Conservation (phyloP, 495 filamentous ascomycete genomes). For the Penicillium bovifimosum region DNA sequence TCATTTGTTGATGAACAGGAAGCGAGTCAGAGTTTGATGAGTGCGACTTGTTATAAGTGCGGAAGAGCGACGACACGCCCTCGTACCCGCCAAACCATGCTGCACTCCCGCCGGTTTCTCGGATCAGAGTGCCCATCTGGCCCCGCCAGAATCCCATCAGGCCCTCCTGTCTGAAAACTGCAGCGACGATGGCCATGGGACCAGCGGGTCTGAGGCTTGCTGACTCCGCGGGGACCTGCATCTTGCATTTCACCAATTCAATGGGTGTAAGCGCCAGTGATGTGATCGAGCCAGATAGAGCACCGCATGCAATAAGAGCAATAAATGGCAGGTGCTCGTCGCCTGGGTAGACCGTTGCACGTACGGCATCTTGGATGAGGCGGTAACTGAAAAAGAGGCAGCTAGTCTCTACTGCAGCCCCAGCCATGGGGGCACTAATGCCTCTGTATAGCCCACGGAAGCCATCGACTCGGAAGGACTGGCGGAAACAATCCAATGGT, state of each 20-base stretch:
- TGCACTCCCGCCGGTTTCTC: conserved; percentile 87
- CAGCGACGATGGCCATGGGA: conserved; percentile 58
- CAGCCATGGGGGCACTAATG: conserved; percentile 83
- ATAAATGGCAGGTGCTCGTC: conserved; percentile 59
- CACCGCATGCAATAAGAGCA: conserved; percentile 70
- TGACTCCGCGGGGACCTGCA: conserved; percentile 65
- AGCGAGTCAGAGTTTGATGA: conserved; percentile 15
- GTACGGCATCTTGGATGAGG: conserved; percentile 63
- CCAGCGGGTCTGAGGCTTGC: conserved; percentile 39
- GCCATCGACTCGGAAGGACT: conserved; percentile 69
- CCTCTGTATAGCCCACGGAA: conserved; percentile 82
- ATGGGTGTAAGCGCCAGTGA: conserved; percentile 89
- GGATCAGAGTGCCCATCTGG: conserved; percentile 85
- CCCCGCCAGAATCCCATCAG: conserved; percentile 89
- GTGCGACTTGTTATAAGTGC: conserved; percentile 26
- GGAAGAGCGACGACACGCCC: conserved; percentile 64
- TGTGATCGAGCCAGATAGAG: conserved; percentile 82
- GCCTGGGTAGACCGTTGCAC: conserved; percentile 46
- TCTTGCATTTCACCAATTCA: conserved; percentile 97
- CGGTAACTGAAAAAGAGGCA: conserved; percentile 87
- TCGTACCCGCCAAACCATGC: conserved; percentile 97
- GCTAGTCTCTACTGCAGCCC: conserved; percentile 90
- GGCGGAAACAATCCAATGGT: conserved; percentile 87
- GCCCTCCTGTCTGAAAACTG: conserved; percentile 76
- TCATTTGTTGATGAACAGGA: conserved; percentile 69